These are phyloP conservation scores for Populus pruinosa DNA, from an alignment of 345 rosid species.

Conservation along the genomic window DNA sequence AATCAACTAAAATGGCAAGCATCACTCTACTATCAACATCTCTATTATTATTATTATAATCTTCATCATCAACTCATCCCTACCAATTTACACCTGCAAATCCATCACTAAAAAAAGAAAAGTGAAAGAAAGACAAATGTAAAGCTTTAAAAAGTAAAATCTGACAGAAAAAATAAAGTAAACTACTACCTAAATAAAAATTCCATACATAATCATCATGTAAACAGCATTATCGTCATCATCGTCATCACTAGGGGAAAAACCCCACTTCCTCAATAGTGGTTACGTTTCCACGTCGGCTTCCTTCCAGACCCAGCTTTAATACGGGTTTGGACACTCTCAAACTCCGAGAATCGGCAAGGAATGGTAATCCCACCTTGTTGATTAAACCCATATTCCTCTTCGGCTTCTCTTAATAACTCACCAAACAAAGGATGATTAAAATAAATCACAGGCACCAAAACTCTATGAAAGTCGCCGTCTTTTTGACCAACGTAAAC, in stretches of 20 bases:
- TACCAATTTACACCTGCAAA: constrained; percentile 19
- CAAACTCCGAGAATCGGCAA: constrained; percentile 78
- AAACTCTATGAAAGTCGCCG: constrained; percentile 63
- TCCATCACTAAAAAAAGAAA: background rate
- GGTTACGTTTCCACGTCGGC: constrained; percentile 37
- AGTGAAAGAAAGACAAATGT: background rate
- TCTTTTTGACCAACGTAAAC: constrained; percentile 79
- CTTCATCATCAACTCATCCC: background rate
- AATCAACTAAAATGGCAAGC: background rate
- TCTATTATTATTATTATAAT: background rate
- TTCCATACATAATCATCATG: background rate
- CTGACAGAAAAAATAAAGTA: background rate
- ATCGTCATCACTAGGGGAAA: constrained; percentile 8
- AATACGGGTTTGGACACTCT: constrained; percentile 69
- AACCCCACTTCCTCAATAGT: background rate
- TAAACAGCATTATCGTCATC: constrained; percentile 18
- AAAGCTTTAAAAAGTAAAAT: too few species aligned
- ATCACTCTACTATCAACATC: background rate
- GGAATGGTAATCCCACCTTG: constrained; percentile 89
- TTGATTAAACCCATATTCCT: constrained; percentile 77
- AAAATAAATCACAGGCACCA: constrained; percentile 82
- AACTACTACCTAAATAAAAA: background rate
- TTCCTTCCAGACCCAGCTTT: constrained; percentile 45
- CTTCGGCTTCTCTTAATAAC: constrained; percentile 67
- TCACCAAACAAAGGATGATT: constrained; percentile 90